A percentile compares a stretch with the other conserved stretches of the same genome.
Evolutionary conservation across 371 early-diverging fungal genomes (phyloP).

Genomic region (Mucor ambiguus): DNA sequence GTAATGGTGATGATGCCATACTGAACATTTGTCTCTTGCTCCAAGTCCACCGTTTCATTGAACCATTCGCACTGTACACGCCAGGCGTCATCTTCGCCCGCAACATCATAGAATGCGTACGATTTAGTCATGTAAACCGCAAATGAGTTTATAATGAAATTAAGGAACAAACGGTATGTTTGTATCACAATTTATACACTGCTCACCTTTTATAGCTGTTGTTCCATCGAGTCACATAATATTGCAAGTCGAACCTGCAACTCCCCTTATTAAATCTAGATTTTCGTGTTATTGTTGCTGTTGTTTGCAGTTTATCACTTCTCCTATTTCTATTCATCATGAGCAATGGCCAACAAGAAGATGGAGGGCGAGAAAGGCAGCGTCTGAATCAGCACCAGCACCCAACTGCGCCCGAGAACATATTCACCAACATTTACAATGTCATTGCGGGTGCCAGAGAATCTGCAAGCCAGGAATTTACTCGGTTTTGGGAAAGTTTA

Average conservation of each 20-base stretch:
- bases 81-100: background rate
- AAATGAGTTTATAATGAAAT: background rate
- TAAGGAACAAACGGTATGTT: background rate
- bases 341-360: background rate
- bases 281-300: constrained; percentile 1
- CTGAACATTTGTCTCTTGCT: background rate
- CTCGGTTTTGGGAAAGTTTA: constrained; percentile 17
- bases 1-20: background rate
- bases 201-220: background rate
- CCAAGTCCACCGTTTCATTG: background rate
- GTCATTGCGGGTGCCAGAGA: constrained; percentile 21
- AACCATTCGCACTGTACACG: constrained; percentile 3
- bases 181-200: background rate
- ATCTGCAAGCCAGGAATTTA: constrained; percentile 26
- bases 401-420: background rate
- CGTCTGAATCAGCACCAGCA: background rate
- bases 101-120: background rate
- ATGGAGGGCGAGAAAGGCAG: background rate
- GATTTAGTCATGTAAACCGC: background rate
- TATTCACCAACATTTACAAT: background rate
- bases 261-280: background rate
- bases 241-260: background rate
- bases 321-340: background rate
- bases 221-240: background rate
- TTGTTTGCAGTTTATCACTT: background rate